Evolutionary conservation across 2,329 filamentous ascomycete species (phyloP), one percentile per base, ranked within the genome.

Genomic region (Alternaria gansuensis): DNA sequence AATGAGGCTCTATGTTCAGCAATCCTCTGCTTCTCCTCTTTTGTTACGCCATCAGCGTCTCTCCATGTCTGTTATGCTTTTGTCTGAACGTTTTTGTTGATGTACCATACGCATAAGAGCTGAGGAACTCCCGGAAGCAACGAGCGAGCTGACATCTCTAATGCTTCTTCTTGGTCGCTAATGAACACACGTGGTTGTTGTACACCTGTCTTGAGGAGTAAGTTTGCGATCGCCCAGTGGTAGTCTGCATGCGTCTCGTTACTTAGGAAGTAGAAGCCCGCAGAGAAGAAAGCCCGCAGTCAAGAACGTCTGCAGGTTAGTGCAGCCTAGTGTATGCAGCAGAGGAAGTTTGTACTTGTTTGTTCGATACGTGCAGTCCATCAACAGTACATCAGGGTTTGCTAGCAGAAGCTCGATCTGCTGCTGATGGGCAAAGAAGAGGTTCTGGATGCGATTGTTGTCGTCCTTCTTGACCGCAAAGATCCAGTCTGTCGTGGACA

Each of bases 61-160:
- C 54, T 41, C 57, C 46, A 63, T 13, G 24, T 52, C 43, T 60
- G 57, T 54, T 63, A 48, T 11, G 54, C 60, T 40, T 63, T 60
- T 5, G 60, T 56, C 57, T 58, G 46, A 41, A 63, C 57, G 51
- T 63, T 63, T 36, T 63, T 60, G 49, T 63, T 63, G 17, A 63
- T 59, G 33, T 62, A 37, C 60, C 29, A 62, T 14, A 62, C 49
- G 21, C 52, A 59, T 13, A 62, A 46, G 29, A 59, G 61, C 24
- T 63, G 51, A 57, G 57, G 54, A 48, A 60, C 61, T 43, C 21
- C 48, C 48, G 34, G 51, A 7, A 63, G 50, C 24, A 60, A 34
- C 41, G 17, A 37, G 23, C 54, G 36, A 28, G 57, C 60, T 57
- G 53, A 37, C 37, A 45, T 57, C 44, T 63, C 60, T 28, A 63